Base-by-base conservation (phyloP, 2,329 filamentous ascomycete genomes). In the Aspergillus pseudotamarii region DNA sequence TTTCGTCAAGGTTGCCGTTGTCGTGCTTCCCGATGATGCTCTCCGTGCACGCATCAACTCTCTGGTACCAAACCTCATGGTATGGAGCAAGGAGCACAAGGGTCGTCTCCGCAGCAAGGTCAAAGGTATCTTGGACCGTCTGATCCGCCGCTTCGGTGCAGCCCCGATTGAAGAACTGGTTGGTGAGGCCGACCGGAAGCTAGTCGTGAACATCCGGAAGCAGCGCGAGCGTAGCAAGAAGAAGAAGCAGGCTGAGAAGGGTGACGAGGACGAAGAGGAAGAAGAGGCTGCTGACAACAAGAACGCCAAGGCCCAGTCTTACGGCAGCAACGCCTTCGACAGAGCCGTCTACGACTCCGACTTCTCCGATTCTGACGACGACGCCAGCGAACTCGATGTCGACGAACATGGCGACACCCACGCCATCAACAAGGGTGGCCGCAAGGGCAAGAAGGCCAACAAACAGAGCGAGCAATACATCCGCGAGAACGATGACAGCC, bases 51-150 rank as follows among this genome's bases (percentile, higher is more conserved):
- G 93, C 28, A 86, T 99, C 41, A 82, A 85, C 36, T 88, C 89
- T 0, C 84, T 99, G 55, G 87, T 99, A 2, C 92, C 94, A 4
- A 96, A 96, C 78, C 84, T 98, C 23, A 92, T 98, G 84, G 88
- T 94, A 48, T 99, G 95, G 94, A 94, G 91, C 75, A 93, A 97
- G 78, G 95, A 99, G 79, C 96, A 99, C 83, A 98, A 98, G 82
- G 93, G 93, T 14, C 93, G 96, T 76, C 95, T 99, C 82, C 93
- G 94, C 73, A 90, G 92, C 57, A 99, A 98, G 83, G 94, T 99
- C 70, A 98, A 97, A 87, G 94, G 97, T 75, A 98, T 99, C 67
- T 82, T 99, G 19, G 95, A 99, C 81, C 89, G 95, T 58, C 93
- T 97, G 86, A 91, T 98, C 26, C 88, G 94, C 55, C 89, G 94